Evolutionary conservation across 1,284 basidiomycete genomes (phyloP).

Genomic region (Puccinia coronata): DNA sequence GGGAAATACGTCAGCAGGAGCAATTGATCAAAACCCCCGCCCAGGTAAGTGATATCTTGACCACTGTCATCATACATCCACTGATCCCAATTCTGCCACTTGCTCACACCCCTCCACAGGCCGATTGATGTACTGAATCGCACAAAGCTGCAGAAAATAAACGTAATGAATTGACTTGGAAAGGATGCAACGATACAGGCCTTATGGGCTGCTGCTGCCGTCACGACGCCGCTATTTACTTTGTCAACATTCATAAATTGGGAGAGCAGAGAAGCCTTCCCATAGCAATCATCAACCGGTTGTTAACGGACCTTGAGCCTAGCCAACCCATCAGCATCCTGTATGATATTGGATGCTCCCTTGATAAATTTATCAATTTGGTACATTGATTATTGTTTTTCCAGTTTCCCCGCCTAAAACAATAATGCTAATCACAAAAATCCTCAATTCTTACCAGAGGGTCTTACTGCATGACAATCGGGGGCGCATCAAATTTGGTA

Average conservation of each 20-base stretch:
- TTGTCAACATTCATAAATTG: not conserved
- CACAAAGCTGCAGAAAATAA: too few relatives aligned
- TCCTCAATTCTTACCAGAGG: not conserved
- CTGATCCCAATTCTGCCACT: not conserved
- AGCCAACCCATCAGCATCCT: not conserved
- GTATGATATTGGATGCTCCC: slow-evolving; percentile 19
- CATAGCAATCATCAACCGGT: not conserved
- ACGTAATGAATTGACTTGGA: slow-evolving; percentile 13
- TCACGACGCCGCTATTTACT: not conserved
- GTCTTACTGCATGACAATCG: not conserved
- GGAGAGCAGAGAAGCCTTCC: not conserved
- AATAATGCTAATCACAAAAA: not conserved
- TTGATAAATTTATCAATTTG: not conserved
- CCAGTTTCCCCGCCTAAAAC: not conserved
- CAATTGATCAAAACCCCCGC: not conserved
- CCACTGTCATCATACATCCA: not conserved
- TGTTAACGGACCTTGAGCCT: not conserved
- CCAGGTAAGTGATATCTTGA: not conserved
- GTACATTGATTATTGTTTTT: not conserved
- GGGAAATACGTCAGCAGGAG: not conserved
- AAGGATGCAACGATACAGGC: slow-evolving; percentile 20
- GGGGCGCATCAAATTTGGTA: not conserved
- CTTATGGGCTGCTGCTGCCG: slow-evolving; percentile 4
- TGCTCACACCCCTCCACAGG: not conserved
- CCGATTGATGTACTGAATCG: not conserved